phyloP scores from a whole-genome alignment of 2,329 filamentous ascomycete species.

The Aaosphaeria arxii region DNA sequence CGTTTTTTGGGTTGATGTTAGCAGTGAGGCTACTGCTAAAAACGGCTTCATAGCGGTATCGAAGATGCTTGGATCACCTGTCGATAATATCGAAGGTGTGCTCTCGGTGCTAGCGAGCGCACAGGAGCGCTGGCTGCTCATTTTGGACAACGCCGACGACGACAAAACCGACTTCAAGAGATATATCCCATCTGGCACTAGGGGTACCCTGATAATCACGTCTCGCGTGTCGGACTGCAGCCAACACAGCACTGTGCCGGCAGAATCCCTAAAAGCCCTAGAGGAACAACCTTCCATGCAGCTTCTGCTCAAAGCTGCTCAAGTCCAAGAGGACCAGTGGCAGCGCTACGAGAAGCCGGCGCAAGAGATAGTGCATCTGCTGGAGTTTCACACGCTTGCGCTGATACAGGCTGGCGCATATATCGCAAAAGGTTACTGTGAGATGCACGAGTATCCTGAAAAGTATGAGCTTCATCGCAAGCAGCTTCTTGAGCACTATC shows the following conservation, averaged over 20 bases:
- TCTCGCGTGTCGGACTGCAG: conserved; percentile 13
- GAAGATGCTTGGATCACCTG: conserved; percentile 8
- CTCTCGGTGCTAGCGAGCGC: conserved; percentile 9
- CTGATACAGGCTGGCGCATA: conserved; percentile 27
- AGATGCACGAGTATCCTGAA: conserved; percentile 17
- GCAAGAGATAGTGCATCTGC: conserved; percentile 7
- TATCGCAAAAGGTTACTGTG: conserved; percentile 19
- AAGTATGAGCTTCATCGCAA: conserved; percentile 17
- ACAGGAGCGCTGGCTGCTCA: conserved; percentile 14
- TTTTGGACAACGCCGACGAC: conserved; percentile 25
- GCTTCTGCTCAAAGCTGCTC: conserved; percentile 13
- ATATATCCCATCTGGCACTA: conserved; percentile 14
- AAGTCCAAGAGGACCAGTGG: conserved; percentile 4
- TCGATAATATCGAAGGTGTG: conserved; percentile 11
- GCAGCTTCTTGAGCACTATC: conserved; percentile 23
- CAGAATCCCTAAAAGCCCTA: conserved; percentile 11
- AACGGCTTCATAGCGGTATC: conserved; percentile 20
- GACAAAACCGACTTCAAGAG: conserved; percentile 7
- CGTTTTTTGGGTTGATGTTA: conserved; percentile 31
- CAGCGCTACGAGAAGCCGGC: conserved; percentile 2
- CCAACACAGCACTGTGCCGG: conserved; percentile 5
- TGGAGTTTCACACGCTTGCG: conserved; percentile 21
- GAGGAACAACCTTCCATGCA: conserved; percentile 7
- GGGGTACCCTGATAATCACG: conserved; percentile 16
- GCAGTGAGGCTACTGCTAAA: conserved; percentile 15